These are phyloP conservation scores for Trichoderma koningii DNA, from an alignment of 2,329 filamentous ascomycete species.

Conservation along the genomic window DNA sequence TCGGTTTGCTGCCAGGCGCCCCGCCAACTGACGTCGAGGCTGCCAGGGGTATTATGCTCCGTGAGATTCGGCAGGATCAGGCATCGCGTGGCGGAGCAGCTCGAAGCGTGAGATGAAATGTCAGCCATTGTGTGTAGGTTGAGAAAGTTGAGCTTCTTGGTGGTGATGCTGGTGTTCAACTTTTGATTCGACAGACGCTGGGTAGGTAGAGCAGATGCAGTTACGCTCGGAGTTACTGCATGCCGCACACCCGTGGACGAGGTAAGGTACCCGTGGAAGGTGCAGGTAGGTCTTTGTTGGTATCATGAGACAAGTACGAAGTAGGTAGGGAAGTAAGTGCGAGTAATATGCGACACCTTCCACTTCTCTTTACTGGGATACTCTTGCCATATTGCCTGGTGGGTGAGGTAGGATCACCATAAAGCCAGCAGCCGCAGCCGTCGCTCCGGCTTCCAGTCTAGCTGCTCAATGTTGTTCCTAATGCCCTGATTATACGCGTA, in stretches of 20 bases:
- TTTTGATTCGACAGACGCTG: conserved; percentile 8
- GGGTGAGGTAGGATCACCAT: no score
- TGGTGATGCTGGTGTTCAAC: conserved; percentile 12
- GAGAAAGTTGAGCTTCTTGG: background rate
- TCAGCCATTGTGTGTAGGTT: conserved; percentile 3
- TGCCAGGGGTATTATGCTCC: conserved; percentile 9
- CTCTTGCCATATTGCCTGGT: no score
- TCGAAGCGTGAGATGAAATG: conserved; percentile 17
- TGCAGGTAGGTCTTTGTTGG: background rate
- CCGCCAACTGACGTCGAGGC: conserved; percentile 4
- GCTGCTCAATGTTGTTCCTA: no score
- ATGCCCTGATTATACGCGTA: no score
- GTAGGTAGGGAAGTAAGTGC: no score
- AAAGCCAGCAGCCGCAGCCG: no score
- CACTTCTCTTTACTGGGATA: no score
- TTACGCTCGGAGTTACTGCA: conserved; percentile 11
- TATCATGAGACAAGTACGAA: no score
- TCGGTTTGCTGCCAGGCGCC: background rate
- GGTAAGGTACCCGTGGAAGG: background rate
- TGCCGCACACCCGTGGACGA: conserved; percentile 5
- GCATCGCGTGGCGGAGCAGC: conserved; percentile 13
- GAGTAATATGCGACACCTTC: no score
- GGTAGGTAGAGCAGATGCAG: conserved; percentile 4
- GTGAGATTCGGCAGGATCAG: conserved; percentile 6
- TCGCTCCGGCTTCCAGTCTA: no score